phyloP scores from a whole-genome alignment of 305 asterid species.

The Fraxinus greggii region DNA sequence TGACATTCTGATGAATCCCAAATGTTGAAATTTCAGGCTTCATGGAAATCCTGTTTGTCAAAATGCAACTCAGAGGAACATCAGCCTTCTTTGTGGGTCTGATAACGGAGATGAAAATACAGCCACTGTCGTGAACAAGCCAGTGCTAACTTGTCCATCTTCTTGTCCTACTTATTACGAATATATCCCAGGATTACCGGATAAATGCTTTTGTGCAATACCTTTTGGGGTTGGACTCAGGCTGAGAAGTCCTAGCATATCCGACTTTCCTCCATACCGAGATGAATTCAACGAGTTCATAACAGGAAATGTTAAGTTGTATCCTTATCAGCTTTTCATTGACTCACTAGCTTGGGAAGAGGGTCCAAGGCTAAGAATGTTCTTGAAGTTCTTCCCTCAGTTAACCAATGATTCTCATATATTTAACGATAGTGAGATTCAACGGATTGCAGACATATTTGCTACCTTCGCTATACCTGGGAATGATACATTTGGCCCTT shows the following conservation, averaged over 20 bases:
- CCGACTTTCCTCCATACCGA: conserved; percentile 36
- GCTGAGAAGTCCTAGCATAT: conserved; percentile 55
- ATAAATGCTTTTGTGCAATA: conserved; percentile 45
- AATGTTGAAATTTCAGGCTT: conserved; percentile 26
- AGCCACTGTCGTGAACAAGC: conserved; percentile 21
- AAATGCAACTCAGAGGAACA: conserved; percentile 34
- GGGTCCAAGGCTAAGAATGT: conserved; percentile 54
- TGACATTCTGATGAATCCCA: neutral
- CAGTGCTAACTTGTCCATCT: conserved; percentile 25
- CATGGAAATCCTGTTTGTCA: conserved; percentile 39
- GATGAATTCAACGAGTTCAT: conserved; percentile 22
- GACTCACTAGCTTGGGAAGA: conserved; percentile 45
- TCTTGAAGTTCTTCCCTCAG: conserved; percentile 38
- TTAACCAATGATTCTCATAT: conserved; percentile 22
- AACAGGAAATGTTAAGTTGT: conserved; percentile 21
- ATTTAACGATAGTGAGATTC: conserved; percentile 30
- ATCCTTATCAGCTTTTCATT: conserved; percentile 29
- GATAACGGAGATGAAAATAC: conserved; percentile 18
- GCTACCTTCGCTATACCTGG: conserved; percentile 40
- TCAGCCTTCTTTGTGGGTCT: conserved; percentile 33
- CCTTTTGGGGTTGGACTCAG: conserved; percentile 48
- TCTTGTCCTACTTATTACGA: conserved; percentile 8
- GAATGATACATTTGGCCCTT: conserved; percentile 43
- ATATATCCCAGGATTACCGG: conserved; percentile 40
- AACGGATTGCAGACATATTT: conserved; percentile 30